Evolutionary conservation across 208 protist genomes (phyloP), one percentile per base, ranked within the genome.

Genomic region (Acanthamoeba castellanii): DNA sequence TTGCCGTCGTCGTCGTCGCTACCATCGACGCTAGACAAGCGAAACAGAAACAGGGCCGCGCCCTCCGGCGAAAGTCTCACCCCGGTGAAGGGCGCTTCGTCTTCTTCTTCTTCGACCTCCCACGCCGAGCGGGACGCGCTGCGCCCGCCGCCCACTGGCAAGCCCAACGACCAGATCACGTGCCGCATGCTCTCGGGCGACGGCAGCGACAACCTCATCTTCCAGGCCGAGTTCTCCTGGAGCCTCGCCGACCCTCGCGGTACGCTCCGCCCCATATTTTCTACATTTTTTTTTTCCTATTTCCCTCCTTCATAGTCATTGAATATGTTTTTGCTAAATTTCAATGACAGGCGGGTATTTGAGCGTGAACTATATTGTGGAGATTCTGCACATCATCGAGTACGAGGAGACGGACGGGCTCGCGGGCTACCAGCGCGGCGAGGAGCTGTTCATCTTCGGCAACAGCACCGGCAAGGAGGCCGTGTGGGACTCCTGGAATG

Each of bases 201-300:
- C 50, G 78, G n/a, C 20, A 87, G 50, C 50, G 78, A 87, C 78
- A 87, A 61, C 32, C 50, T 87, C 78, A 55, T 87, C 78, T 87
- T 87, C 78, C 50, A 55, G 78, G 18, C 78, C n/a, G 78, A 87
- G 78, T 87, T 87, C 78, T 64, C 78, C 9, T 87, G 78, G 78
- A 42, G 18, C 78, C n/a, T 87, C 27, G 42, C 50, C 50, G 78
- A 87, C n/a, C 78, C 78, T 0, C 4, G 25, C 25, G 78, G 76
- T 82, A 82, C 30, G 37, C 42, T 8, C 42, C 8, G 27, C 7
- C 72, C 30, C 34, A n/a, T 45, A 45, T 22, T 81, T 11, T 7
- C 20, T 37, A 14, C 3, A 7, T 50, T n/a, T n/a, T n/a, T n/a
- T n/a, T n/a, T n/a, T n/a, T n/a, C n/a, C n/a, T n/a, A n/a, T n/a